phyloP scores from a whole-genome alignment of 192 early-diverging fungal species.

The Backusella sp. region DNA sequence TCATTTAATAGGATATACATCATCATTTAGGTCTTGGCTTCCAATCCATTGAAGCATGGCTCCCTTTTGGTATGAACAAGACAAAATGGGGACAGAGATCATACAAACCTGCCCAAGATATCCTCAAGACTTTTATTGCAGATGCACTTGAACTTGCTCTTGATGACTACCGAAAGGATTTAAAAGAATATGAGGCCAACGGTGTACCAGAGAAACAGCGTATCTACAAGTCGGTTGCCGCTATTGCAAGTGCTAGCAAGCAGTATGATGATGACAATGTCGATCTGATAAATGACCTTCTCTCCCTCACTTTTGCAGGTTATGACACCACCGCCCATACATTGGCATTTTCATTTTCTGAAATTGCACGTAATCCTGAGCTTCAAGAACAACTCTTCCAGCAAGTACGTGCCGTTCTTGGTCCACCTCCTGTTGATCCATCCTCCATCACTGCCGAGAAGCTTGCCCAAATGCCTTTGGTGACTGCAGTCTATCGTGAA shows the following conservation, averaged over 20 bases:
- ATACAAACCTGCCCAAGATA: conserved; percentile 23
- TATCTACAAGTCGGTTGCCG: conserved; percentile 13
- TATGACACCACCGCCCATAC: conserved; percentile 55
- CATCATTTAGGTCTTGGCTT: conserved; percentile 19
- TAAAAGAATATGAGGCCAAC: not conserved
- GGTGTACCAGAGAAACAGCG: not conserved
- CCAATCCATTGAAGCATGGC: conserved; percentile 25
- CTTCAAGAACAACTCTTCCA: conserved; percentile 42
- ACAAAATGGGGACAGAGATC: conserved; percentile 33
- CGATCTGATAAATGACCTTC: conserved; percentile 44
- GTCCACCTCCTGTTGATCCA: conserved; percentile 23
- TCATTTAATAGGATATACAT: conserved; percentile 13
- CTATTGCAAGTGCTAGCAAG: conserved; percentile 19
- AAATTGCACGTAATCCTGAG: conserved; percentile 42
- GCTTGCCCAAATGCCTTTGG: conserved; percentile 26
- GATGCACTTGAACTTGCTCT: conserved; percentile 18
- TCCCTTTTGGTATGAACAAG: conserved; percentile 30
- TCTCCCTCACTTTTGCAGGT: conserved; percentile 56
- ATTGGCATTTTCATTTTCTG: conserved; percentile 38
- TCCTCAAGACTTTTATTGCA: conserved; percentile 29
- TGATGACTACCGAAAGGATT: not conserved
- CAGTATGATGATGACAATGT: conserved; percentile 16
- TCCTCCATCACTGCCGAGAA: conserved; percentile 24
- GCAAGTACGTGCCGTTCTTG: conserved; percentile 34
- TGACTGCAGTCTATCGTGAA: conserved; percentile 34